Evolutionary conservation across 169 alveolate species (phyloP).

Genomic region (Babesia ovata): DNA sequence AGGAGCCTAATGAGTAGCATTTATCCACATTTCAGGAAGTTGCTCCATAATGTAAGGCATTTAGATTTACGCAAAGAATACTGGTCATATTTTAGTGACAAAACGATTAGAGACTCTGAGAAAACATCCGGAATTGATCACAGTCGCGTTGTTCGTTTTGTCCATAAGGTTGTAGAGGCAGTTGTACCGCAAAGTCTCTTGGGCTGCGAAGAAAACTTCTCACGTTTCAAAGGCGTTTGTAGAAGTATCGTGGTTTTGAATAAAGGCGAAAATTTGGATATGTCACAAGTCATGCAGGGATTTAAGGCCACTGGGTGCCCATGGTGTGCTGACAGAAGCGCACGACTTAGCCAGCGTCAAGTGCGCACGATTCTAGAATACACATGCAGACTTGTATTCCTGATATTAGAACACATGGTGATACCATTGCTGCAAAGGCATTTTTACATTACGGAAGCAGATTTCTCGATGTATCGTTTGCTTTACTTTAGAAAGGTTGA

Average conservation of each 20-base stretch:
- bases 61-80: slow-evolving; percentile 11
- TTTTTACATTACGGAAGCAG: slow-evolving; percentile 56
- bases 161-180: slow-evolving; percentile 18
- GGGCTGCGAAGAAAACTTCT: slow-evolving; percentile 41
- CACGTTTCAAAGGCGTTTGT: slow-evolving; percentile 36
- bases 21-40: slow-evolving; percentile 19
- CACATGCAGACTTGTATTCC: slow-evolving; percentile 47
- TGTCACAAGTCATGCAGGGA: slow-evolving; percentile 60
- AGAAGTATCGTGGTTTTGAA: slow-evolving; percentile 45
- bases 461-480: slow-evolving; percentile 45
- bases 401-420: slow-evolving; percentile 52
- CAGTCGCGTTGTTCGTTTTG: background rate
- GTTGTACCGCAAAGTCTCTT: slow-evolving; percentile 25
- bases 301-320: slow-evolving; percentile 43
- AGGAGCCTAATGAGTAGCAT: slow-evolving; percentile 24
- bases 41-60: background rate
- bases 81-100: slow-evolving; percentile 21
- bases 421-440: slow-evolving; percentile 52
- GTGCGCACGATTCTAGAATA: slow-evolving; percentile 49
- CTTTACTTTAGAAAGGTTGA: slow-evolving; percentile 42
- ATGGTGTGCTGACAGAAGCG: slow-evolving; percentile 12
- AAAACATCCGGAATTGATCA: background rate
- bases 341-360: slow-evolving; percentile 34
- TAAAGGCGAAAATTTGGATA: slow-evolving; percentile 54
- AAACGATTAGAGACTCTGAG: background rate